Evolutionary conservation across 108 stramenopile genomes (phyloP).

Genomic region (Cylindrotheca closterium): DNA sequence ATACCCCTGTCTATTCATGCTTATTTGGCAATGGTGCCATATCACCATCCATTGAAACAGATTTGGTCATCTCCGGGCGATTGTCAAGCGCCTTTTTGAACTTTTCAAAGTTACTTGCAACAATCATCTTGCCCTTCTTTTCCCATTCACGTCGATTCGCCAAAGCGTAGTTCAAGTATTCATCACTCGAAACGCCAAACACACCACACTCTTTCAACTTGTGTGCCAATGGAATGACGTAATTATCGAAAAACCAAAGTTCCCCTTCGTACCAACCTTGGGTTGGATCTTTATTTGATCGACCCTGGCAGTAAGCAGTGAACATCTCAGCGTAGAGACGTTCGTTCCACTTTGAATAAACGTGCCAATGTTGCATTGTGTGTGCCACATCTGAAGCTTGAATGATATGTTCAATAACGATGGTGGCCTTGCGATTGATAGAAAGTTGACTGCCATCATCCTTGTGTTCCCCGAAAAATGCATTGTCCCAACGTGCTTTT

Average conservation of each 20-base stretch:
- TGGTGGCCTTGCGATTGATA: constrained; percentile 29
- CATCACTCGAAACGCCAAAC: constrained; percentile 9
- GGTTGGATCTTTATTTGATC: constrained; percentile 8
- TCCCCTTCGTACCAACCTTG: constrained; percentile 18
- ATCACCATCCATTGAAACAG: not conserved
- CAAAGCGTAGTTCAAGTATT: constrained; percentile 10
- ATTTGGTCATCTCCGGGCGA: not conserved
- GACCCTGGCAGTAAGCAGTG: constrained; percentile 6
- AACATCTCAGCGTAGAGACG: constrained; percentile 21
- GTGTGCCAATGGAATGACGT: constrained; percentile 17
- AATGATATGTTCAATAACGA: constrained; percentile 54
- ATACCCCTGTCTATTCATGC: constrained; percentile 2
- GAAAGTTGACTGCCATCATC: constrained; percentile 1
- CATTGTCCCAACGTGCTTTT: constrained; percentile 26
- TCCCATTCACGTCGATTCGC: constrained; percentile 11
- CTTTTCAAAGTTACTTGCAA: not conserved
- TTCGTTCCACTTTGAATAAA: constrained; percentile 19
- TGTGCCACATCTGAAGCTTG: constrained; percentile 55
- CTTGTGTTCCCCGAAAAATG: constrained; percentile 9
- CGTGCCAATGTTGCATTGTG: constrained; percentile 32
- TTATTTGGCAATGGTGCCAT: constrained; percentile 3
- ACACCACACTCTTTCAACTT: constrained; percentile 17
- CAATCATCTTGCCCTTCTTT: constrained; percentile 1
- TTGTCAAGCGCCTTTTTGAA: constrained; percentile 1
- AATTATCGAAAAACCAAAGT: constrained; percentile 23